Evolutionary conservation across 495 filamentous ascomycete genomes (phyloP).

Genomic region (Elasticomyces elasticus): DNA sequence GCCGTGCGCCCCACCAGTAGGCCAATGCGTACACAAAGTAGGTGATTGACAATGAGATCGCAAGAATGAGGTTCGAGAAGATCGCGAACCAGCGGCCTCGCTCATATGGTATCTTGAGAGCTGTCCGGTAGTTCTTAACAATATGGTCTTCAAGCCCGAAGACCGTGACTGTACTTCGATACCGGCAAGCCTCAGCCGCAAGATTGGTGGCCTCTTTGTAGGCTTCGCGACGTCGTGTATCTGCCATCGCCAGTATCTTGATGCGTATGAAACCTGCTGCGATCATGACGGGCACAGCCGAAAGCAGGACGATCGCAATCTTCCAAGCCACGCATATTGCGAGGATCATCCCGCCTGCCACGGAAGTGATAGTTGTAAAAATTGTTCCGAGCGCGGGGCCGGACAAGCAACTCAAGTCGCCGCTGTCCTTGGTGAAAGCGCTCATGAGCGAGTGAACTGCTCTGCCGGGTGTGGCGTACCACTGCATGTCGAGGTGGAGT

Average conservation of each 20-base stretch:
- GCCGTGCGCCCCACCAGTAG: slow-evolving; percentile 27
- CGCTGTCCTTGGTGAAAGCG: slow-evolving; percentile 44
- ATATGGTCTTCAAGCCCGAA: slow-evolving; percentile 45
- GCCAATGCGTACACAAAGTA: slow-evolving; percentile 33
- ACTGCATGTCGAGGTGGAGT: slow-evolving; percentile 40
- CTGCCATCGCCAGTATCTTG: slow-evolving; percentile 36
- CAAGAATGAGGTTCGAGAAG: slow-evolving; percentile 33
- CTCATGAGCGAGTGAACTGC: slow-evolving; percentile 42
- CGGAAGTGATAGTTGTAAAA: slow-evolving; percentile 18
- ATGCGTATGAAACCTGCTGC: slow-evolving; percentile 22
- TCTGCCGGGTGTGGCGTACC: slow-evolving; percentile 40
- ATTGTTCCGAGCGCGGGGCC: slow-evolving; percentile 25
- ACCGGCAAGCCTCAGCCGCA: slow-evolving; percentile 47
- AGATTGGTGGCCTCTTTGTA: slow-evolving; percentile 47
- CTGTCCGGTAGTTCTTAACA: slow-evolving; percentile 37
- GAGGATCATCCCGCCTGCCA: slow-evolving; percentile 25
- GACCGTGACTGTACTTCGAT: slow-evolving; percentile 49
- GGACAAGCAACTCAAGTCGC: slow-evolving; percentile 31
- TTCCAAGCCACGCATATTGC: slow-evolving; percentile 26
- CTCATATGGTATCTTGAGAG: slow-evolving; percentile 34
- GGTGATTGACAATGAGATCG: slow-evolving; percentile 34
- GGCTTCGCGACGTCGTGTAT: slow-evolving; percentile 49
- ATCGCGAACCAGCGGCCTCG: slow-evolving; percentile 32
- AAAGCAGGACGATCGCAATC: slow-evolving; percentile 26
- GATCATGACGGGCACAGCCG: slow-evolving; percentile 25